Conservation (phyloP, 192 early-diverging fungal species). For the Coemansia sp. region DNA sequence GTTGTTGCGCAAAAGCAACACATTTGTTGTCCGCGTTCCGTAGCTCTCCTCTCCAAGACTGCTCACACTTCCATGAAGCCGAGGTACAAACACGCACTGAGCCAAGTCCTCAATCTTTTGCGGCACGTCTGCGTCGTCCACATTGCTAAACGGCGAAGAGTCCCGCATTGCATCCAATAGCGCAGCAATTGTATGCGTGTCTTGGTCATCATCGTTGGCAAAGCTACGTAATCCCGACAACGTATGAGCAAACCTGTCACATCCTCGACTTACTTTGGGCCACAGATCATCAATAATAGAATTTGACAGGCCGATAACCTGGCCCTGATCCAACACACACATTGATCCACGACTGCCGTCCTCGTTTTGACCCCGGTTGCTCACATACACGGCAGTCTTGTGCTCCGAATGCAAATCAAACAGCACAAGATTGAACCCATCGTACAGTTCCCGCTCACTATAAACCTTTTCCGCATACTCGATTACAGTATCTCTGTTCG, state of each 20-base stretch:
- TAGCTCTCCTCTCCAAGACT: slow-evolving; percentile 4
- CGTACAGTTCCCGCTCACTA: slow-evolving; percentile 28
- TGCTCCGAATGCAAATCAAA: slow-evolving; percentile 21
- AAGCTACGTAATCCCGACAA: neutral
- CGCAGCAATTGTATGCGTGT: neutral
- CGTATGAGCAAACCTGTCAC: neutral
- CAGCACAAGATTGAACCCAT: slow-evolving; percentile 46
- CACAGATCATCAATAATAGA: slow-evolving; percentile 30
- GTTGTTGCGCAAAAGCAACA: slow-evolving; percentile 22
- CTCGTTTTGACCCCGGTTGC: neutral
- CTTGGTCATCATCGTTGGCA: slow-evolving; percentile 4
- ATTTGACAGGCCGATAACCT: slow-evolving; percentile 33
- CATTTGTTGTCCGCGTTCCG: slow-evolving; percentile 42
- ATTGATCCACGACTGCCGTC: neutral
- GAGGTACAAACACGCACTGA: slow-evolving; percentile 41
- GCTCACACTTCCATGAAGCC: neutral
- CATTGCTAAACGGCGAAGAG: slow-evolving; percentile 2
- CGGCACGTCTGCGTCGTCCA: neutral
- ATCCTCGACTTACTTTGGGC: slow-evolving; percentile 35
- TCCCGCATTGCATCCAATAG: slow-evolving; percentile 25
- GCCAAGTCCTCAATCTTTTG: slow-evolving; percentile 21
- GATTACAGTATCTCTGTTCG: neutral
- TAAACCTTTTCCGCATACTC: slow-evolving; percentile 34
- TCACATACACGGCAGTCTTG: slow-evolving; percentile 3
- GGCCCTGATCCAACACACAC: neutral